phyloP scores from a whole-genome alignment of 169 alveolate species.

The Blepharisma undulans region DNA sequence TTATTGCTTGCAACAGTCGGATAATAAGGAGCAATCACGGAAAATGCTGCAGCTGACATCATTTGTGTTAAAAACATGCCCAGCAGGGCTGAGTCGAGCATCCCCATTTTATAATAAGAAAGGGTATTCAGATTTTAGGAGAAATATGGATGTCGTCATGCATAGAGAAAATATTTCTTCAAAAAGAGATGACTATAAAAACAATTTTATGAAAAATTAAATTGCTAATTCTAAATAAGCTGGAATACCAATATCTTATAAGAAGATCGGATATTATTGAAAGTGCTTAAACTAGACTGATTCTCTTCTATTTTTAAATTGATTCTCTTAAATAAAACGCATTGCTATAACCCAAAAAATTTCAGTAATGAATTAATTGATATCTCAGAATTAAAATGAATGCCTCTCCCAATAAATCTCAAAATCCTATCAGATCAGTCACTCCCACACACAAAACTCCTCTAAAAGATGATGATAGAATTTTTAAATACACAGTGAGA shows the following conservation, averaged over 20 bases:
- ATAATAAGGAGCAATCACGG: slow-evolving; percentile 7
- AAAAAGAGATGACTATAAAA: no score
- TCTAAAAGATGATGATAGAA: background rate
- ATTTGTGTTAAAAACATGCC: background rate
- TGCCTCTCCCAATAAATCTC: background rate
- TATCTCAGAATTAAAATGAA: background rate
- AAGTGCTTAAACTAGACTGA: no score
- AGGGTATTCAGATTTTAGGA: background rate
- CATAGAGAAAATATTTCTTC: no score
- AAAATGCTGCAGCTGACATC: background rate
- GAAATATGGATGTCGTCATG: background rate
- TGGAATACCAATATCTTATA: no score
- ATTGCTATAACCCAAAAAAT: no score
- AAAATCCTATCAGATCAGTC: background rate
- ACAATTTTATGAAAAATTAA: no score
- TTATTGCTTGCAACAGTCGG: background rate
- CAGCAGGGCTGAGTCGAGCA: background rate
- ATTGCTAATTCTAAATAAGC: no score
- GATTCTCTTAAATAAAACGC: no score
- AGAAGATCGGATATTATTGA: no score
- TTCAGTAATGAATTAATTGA: background rate
- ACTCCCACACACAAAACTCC: background rate
- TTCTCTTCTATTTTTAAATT: no score
- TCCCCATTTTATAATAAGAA: background rate
- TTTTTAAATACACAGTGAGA: background rate